A percentile compares a stretch with the other conserved stretches of the same genome.
phyloP scores from a whole-genome alignment of 2,329 filamentous ascomycete genomes.

The Parafenestella ontariensis region DNA sequence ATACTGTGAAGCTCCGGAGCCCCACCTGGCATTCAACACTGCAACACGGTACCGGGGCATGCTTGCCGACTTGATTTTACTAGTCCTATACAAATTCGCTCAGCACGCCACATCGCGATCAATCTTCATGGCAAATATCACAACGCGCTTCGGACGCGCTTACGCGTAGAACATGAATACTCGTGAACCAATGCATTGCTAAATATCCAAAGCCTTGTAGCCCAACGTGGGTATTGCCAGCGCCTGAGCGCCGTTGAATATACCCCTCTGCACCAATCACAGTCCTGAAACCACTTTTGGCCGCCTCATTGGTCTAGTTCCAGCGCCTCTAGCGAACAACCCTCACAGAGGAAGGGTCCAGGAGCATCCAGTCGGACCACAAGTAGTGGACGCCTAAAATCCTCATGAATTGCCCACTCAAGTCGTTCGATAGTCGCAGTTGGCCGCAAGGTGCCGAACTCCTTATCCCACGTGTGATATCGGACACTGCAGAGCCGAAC shows the following conservation, averaged over 20 bases:
- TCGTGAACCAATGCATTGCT: conserved; percentile 30
- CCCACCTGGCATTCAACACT: conserved; percentile 4
- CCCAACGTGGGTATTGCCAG: conserved; percentile 16
- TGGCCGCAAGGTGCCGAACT: neutral
- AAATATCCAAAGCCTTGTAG: conserved; percentile 14
- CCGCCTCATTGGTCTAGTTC: conserved; percentile 34
- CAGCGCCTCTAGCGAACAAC: conserved; percentile 29
- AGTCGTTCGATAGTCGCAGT: conserved; percentile 2
- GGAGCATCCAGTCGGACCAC: neutral
- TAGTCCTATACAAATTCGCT: too few species aligned
- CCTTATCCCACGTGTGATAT: conserved; percentile 22
- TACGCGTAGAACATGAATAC: conserved; percentile 4
- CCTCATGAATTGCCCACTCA: neutral
- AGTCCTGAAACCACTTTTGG: conserved; percentile 14
- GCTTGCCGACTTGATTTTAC: neutral
- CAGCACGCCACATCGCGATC: neutral
- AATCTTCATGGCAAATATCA: conserved; percentile 1
- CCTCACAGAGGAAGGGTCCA: conserved; percentile 7
- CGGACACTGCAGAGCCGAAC: conserved; percentile 27
- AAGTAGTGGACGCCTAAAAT: neutral
- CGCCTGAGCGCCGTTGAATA: conserved; percentile 20
- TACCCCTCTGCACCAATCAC: conserved; percentile 33
- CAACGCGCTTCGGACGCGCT: conserved; percentile 9
- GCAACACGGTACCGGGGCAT: conserved; percentile 7
- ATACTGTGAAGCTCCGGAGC: neutral